phyloP scores from a whole-genome alignment of 148 eudicot genomes.

The Rhododendron griersonianum region DNA sequence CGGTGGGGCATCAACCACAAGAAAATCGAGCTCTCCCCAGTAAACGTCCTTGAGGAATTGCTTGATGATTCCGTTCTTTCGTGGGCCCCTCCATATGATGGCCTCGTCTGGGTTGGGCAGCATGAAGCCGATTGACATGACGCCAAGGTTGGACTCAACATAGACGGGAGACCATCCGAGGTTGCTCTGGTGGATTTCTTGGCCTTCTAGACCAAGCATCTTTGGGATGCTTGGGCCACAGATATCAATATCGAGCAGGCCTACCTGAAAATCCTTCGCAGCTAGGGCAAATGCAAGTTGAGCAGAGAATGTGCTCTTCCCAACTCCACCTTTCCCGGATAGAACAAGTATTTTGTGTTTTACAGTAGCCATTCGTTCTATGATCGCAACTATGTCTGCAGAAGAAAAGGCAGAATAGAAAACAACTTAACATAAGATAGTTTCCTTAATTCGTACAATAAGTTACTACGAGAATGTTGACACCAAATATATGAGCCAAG shows the following conservation, averaged over 20 bases:
- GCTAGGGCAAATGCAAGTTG: slow-evolving; percentile 81
- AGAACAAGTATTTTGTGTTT: slow-evolving; percentile 86
- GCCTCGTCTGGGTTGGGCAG: slow-evolving; percentile 86
- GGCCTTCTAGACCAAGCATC: slow-evolving; percentile 96
- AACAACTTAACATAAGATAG: not conserved
- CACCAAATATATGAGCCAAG: not conserved
- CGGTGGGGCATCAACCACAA: slow-evolving; percentile 93
- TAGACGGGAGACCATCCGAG: slow-evolving; percentile 97
- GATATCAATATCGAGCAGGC: slow-evolving; percentile 83
- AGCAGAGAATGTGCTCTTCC: slow-evolving; percentile 96
- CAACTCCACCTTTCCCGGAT: slow-evolving; percentile 93
- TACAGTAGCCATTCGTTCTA: slow-evolving; percentile 91
- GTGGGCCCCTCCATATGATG: slow-evolving; percentile 95
- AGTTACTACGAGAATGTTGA: not conserved
- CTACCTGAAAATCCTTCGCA: slow-evolving; percentile 73
- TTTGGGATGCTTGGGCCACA: slow-evolving; percentile 97
- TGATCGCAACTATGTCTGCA: slow-evolving; percentile 74
- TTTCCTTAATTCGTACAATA: not conserved
- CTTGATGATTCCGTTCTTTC: slow-evolving; percentile 81
- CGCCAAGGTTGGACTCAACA: slow-evolving; percentile 91
- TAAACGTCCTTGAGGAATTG: slow-evolving; percentile 81
- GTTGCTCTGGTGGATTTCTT: slow-evolving; percentile 88
- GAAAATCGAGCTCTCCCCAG: slow-evolving; percentile 89
- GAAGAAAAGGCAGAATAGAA: not conserved
- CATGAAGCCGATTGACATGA: slow-evolving; percentile 97